phyloP scores from a whole-genome alignment of 2,329 filamentous ascomycete genomes.

The Chaetothyriales sp. region DNA sequence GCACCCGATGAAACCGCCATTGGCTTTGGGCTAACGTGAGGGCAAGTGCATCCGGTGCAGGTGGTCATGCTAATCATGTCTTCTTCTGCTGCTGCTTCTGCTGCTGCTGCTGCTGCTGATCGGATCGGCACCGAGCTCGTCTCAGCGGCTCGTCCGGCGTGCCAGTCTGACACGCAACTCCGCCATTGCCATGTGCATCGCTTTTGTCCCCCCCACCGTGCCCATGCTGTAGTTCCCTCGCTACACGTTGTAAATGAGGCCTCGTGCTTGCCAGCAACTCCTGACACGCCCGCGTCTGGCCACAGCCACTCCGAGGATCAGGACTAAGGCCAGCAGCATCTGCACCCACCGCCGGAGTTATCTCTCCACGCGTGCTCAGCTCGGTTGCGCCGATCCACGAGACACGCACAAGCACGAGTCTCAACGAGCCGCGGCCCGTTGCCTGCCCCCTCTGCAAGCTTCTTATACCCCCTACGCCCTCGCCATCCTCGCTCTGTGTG shows the following conservation, averaged over 20 bases:
- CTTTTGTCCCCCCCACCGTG: background rate
- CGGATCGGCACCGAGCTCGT: background rate
- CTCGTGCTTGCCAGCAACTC: background rate
- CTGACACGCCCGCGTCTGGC: background rate
- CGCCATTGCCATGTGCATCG: background rate
- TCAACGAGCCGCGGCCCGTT: background rate
- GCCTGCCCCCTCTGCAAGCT: slow-evolving; percentile 3
- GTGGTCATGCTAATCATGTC: no score
- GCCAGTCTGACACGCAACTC: no score
- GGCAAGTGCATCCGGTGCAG: no score
- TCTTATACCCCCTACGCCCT: slow-evolving; percentile 12
- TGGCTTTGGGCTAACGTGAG: background rate
- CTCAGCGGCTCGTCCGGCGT: background rate
- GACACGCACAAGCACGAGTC: background rate
- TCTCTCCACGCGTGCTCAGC: background rate
- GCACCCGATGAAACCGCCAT: background rate
- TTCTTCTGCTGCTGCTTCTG: background rate
- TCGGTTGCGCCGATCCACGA: background rate
- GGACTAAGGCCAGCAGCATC: background rate
- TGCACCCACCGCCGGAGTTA: background rate
- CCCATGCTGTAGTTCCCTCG: background rate
- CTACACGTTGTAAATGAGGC: background rate
- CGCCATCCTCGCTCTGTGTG: slow-evolving; percentile 7
- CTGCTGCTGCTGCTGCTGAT: background rate
- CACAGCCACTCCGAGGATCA: background rate